Percentiles rank a stretch among this genome's conserved stretches.
Conservation (phyloP, 495 filamentous ascomycete genomes). For the Cercophora sp. region DNA sequence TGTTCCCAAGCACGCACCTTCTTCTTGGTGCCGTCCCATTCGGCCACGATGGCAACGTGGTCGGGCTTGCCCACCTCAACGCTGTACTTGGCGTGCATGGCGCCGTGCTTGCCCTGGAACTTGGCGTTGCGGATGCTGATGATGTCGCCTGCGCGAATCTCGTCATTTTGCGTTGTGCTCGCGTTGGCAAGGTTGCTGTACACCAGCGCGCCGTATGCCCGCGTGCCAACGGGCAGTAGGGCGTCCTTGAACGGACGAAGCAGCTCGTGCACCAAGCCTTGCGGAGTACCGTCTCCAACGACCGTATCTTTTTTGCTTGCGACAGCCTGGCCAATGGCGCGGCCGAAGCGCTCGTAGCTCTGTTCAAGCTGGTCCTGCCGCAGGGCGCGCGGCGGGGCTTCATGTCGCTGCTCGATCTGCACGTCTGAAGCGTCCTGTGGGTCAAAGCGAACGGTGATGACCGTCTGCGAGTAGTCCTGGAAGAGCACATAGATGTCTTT, state of each 20-base stretch:
- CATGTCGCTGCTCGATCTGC: constrained; percentile 78
- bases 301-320: constrained; percentile 67
- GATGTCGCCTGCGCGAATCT: constrained; percentile 92
- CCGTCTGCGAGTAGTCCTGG: constrained; percentile 92
- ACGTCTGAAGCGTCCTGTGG: constrained; percentile 66
- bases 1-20: constrained; percentile 96
- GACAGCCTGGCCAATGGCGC: constrained; percentile 65
- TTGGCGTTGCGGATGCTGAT: constrained; percentile 89
- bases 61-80: constrained; percentile 87
- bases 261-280: constrained; percentile 72
- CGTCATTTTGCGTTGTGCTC: constrained; percentile 80
- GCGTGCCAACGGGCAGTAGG: constrained; percentile 74
- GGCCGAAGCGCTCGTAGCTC: constrained; percentile 72
- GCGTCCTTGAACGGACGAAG: constrained; percentile 68
- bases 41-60: constrained; percentile 92
- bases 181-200: constrained; percentile 95
- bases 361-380: constrained; percentile 94
- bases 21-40: constrained; percentile 99
- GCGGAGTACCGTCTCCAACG: constrained; percentile 79
- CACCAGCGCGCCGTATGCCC: constrained; percentile 85
- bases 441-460: constrained; percentile 79
- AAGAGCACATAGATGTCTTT: constrained; percentile 84
- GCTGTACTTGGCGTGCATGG: constrained; percentile 91
- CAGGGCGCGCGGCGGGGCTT: constrained; percentile 71
- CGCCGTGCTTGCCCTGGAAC: constrained; percentile 92